Evolutionary conservation across 345 rosid genomes (phyloP).

Genomic region (Populus simonii): DNA sequence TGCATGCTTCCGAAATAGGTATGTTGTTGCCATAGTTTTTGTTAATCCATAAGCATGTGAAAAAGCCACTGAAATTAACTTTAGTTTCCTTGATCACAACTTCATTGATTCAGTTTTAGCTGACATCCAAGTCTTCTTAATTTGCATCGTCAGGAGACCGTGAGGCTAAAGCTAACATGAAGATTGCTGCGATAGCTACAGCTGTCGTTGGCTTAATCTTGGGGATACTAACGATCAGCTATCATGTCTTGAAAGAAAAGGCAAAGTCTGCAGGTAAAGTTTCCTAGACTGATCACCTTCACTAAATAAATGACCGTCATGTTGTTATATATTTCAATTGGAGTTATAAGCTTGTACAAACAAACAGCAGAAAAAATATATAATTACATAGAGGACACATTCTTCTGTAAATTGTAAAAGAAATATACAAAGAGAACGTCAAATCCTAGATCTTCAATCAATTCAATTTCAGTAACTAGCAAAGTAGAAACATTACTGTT

Average conservation of each 20-base stretch:
- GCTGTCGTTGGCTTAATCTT: not conserved
- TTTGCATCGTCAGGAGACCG: no score
- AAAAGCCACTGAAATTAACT: no score
- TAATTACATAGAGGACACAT: no score
- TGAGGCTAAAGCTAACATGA: not conserved
- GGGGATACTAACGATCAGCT: not conserved
- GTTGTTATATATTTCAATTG: not conserved
- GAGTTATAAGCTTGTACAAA: not conserved
- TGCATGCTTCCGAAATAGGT: constrained; percentile 14
- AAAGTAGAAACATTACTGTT: no score
- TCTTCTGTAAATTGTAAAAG: no score
- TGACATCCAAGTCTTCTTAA: no score
- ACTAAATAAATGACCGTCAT: not conserved
- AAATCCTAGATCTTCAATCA: no score
- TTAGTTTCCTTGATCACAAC: not conserved
- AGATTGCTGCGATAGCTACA: not conserved
- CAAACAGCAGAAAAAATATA: not conserved
- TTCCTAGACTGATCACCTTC: not conserved
- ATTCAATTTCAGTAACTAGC: no score
- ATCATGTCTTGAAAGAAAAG: not conserved
- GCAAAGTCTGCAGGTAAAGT: constrained; percentile 1
- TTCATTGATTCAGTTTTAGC: not conserved
- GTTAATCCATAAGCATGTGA: not conserved
- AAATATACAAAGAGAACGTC: no score
- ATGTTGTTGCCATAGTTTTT: not conserved